Evolutionary conservation across 1,284 basidiomycete genomes (phyloP), one percentile per base, ranked within the genome.

Genomic region (Trametes pubescens): DNA sequence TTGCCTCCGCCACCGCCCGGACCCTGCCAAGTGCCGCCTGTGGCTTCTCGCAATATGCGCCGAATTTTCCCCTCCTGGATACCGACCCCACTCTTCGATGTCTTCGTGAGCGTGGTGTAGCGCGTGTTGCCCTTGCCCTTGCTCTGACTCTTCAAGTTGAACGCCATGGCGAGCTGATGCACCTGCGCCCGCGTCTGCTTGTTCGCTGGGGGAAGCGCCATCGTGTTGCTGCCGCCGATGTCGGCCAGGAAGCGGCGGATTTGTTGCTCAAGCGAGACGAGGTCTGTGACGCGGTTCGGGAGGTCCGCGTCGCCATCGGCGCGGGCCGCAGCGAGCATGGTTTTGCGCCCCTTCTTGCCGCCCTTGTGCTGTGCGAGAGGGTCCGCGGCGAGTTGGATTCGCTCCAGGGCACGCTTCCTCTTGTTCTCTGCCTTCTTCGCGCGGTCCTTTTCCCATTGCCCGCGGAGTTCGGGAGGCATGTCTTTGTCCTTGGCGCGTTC

Each of bases 391-490:
- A 75, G 74, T 54, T 85, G 81, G 16, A 89, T 78, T 29, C 84
- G 84, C 2, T 83, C 86, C 3, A 85, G 78, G 1, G 82, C 84
- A 4, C 94, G 87, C 43, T 84, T 81, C 4, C 80, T 83, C 75
- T 94, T 96, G 74, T 82, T 79, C 63, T 88, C 88, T 0, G 93
- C 93, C 76, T 97, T 98, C 78, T 89, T 91, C 58, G 81, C 78
- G 1, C 94, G 90, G 73, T 97, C 95, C 57, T 84, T 84, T 64
- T 88, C 85, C 94, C 94, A 97, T 67, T 90, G 91, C 0, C 78
- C 84, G 64, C 84, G 84, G 1, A 98, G 82, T 10, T 90, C 84
- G 1, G 80, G 74, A 0, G 92, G 87, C 54, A 95, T 77, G 58
- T 77, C 69, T 64, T 86, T 88, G 59, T 87, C 82, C 72, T 90